These are phyloP conservation scores for Trichoderma harzianum DNA, from an alignment of 2,329 filamentous ascomycete species.

Conservation along the genomic window DNA sequence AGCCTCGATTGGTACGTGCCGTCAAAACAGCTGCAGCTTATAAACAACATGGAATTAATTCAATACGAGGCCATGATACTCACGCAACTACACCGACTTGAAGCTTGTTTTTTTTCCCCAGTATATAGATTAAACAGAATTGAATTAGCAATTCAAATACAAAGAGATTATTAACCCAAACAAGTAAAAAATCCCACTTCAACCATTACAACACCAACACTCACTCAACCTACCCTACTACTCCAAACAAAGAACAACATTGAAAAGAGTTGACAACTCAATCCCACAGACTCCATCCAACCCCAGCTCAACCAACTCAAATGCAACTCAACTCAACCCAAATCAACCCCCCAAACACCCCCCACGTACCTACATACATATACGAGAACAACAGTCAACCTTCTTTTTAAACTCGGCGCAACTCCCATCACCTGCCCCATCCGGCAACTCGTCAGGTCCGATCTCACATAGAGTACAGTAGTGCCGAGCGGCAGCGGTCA, in stretches of 20 bases:
- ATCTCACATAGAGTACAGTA: not conserved
- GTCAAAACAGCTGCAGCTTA: not conserved
- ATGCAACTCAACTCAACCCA: not conserved
- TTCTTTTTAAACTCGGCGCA: not conserved
- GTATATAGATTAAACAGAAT: too few species aligned
- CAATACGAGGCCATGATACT: not conserved
- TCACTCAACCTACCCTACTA: not conserved
- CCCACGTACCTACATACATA: not conserved
- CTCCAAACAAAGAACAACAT: not conserved
- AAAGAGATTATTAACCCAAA: not conserved
- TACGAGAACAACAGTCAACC: not conserved
- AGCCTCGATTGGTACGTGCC: not conserved
- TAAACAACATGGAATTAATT: not conserved
- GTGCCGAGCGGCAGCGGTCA: not conserved
- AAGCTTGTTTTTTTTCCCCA: too few species aligned
- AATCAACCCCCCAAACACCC: not conserved
- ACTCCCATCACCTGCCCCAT: not conserved
- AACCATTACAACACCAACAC: not conserved
- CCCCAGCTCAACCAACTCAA: not conserved
- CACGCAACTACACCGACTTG: too few species aligned
- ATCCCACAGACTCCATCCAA: not conserved
- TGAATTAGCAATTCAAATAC: not conserved
- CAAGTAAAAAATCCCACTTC: not conserved
- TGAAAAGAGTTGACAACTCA: not conserved
- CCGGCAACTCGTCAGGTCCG: not conserved